Evolutionary conservation across 176 grass and related monocot genomes (phyloP), one percentile per base, ranked within the genome.

Genomic region (Microstegium vimineum): DNA sequence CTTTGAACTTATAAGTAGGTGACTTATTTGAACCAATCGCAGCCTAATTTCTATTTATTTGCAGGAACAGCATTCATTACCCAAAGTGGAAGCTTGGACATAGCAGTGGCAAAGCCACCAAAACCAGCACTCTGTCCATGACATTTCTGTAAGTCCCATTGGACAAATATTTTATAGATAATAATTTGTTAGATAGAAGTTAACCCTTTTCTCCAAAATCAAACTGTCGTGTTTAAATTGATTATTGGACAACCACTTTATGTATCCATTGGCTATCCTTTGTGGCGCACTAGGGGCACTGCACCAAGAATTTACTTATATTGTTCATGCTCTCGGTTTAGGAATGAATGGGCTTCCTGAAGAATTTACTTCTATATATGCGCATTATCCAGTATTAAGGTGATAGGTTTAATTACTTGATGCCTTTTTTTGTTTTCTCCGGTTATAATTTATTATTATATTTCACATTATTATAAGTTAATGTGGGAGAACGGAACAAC

Each of bases 51-150:
- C 81, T 60, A 81, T 89, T 66, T 62, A 87, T 90, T 85, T 84
- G 84, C 76, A 89, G 95, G 92, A 84, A 98, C 74, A 4, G 90
- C 90, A 82, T 98, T 98, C 88, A 98, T 94, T 41, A 94, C 90
- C 95, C 92, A 98, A 82, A 98, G 86, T 75, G 88, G 92, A 75
- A 82, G 91, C 75, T 91, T 91, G 30, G 81, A 90, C 71, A 93
- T 74, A 47, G 92, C 90, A 64, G 95, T 86, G n/a, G 88, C 88
- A 83, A 94, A 94, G 9, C 90, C 82, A 77, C 95, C 95, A 70
- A 94, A 41, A 81, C 78, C 92, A n/a, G 95, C 95, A 91, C 91
- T 91, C 95, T 94, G 71, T 98, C 90, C 73, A 98, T 92, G 47
- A 93, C 61, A 87, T 98, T 98, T 80, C 90, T 94, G 80, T 94